phyloP scores from a whole-genome alignment of 192 early-diverging fungal genomes.

The Coemansia erecta region DNA sequence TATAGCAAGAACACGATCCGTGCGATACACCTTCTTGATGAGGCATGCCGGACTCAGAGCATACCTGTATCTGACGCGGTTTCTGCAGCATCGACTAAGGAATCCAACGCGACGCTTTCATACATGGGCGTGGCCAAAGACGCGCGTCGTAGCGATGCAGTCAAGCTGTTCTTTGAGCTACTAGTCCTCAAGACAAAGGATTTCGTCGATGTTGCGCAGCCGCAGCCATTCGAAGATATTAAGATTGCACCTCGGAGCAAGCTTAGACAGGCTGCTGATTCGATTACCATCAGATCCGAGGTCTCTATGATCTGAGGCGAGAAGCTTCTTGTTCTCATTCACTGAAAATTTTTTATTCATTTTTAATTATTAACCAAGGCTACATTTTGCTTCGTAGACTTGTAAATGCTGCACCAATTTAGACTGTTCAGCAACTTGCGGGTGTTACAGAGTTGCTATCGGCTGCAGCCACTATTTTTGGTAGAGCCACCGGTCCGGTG shows the following conservation, averaged over 20 bases:
- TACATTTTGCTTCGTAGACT: neutral
- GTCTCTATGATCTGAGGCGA: neutral
- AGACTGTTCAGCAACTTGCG: too few species aligned
- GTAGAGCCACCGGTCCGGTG: neutral
- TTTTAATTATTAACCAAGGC: neutral
- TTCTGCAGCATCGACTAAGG: neutral
- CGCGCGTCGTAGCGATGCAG: constrained; percentile 66
- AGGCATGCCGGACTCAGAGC: constrained; percentile 42
- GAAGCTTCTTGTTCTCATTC: neutral
- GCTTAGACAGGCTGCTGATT: constrained; percentile 29
- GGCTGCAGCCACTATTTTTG: neutral
- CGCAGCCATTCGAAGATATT: constrained; percentile 81
- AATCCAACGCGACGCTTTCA: constrained; percentile 23
- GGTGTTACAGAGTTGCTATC: neutral
- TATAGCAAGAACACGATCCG: constrained; percentile 63
- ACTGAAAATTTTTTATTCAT: neutral
- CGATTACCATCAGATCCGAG: constrained; percentile 10
- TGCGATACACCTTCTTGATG: constrained; percentile 61
- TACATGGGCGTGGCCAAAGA: constrained; percentile 38
- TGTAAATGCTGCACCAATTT: neutral
- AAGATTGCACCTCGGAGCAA: constrained; percentile 55
- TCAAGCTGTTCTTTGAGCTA: constrained; percentile 88
- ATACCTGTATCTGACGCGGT: constrained; percentile 11
- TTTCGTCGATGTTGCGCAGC: constrained; percentile 79
- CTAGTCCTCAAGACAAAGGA: constrained; percentile 86